These are phyloP conservation scores for Boletus edulis DNA, from an alignment of 768 basidiomycete species.

Conservation along the genomic window DNA sequence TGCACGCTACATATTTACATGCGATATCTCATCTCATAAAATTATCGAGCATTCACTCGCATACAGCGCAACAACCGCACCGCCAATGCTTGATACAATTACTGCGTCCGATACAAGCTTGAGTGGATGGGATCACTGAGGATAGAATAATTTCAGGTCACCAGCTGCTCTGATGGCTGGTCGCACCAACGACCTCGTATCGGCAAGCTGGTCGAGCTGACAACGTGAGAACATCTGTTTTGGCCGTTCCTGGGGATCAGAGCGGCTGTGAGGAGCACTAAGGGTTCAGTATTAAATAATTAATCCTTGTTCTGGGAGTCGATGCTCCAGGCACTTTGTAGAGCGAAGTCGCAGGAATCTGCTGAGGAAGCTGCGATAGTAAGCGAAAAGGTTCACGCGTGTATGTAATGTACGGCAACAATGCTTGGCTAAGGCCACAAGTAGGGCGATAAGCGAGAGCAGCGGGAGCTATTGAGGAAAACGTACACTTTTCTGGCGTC, in stretches of 20 bases:
- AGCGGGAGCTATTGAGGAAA: not conserved
- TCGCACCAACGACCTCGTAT: not conserved
- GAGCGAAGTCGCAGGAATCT: not conserved
- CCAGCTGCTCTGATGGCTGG: not conserved
- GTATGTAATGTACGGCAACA: not conserved
- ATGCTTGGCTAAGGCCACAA: not conserved
- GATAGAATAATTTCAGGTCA: too few relatives aligned
- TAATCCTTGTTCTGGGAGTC: not conserved
- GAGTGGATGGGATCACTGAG: too few relatives aligned
- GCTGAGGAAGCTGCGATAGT: not conserved
- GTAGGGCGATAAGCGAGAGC: not conserved
- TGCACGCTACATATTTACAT: constrained; percentile 9
- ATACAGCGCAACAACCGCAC: not conserved
- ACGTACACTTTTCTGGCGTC: not conserved
- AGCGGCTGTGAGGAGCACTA: not conserved
- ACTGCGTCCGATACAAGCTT: not conserved
- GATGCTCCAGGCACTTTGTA: not conserved
- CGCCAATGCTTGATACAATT: not conserved
- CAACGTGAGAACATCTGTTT: too few relatives aligned
- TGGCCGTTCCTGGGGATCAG: not conserved
- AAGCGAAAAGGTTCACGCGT: not conserved
- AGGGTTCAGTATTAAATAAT: not conserved
- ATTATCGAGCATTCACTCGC: not conserved
- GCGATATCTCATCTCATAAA: constrained; percentile 4
- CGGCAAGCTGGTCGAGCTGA: too few relatives aligned